Conservation (phyloP, 495 filamentous ascomycete genomes). For the Tuber aestivum region DNA sequence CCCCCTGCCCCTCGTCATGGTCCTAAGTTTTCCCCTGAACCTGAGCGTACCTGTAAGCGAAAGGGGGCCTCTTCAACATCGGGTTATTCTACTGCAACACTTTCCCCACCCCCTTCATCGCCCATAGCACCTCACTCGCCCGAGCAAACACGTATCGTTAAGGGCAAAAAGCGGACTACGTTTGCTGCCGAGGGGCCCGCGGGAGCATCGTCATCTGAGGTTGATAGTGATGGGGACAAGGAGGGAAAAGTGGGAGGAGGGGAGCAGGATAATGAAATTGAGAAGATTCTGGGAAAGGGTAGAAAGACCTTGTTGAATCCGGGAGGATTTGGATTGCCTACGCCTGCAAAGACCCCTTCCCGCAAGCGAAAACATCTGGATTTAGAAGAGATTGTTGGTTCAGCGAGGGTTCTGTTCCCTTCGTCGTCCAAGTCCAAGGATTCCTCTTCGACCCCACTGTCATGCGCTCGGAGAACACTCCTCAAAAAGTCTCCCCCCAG, state of each 20-base stretch:
- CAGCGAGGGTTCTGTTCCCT: slow-evolving; percentile 71
- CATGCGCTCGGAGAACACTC: slow-evolving; percentile 3
- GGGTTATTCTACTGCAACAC: slow-evolving; percentile 41
- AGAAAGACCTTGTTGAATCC: slow-evolving; percentile 26
- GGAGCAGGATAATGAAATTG: slow-evolving; percentile 18
- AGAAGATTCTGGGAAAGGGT: slow-evolving; percentile 31
- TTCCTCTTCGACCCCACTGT: not conserved
- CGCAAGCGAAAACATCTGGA: slow-evolving; percentile 53
- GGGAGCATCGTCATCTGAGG: slow-evolving; percentile 4
- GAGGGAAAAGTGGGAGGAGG: slow-evolving; percentile 17
- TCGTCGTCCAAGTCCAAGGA: slow-evolving; percentile 36
- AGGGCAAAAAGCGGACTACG: slow-evolving; percentile 53
- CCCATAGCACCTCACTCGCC: slow-evolving; percentile 45
- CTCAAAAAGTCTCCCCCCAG: slow-evolving; percentile 13
- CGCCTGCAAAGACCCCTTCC: slow-evolving; percentile 82
- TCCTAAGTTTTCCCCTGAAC: slow-evolving; percentile 38
- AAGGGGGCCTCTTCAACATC: slow-evolving; percentile 31
- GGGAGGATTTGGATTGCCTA: slow-evolving; percentile 62
- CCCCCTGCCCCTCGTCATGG: slow-evolving; percentile 40
- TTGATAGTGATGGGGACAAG: slow-evolving; percentile 24
- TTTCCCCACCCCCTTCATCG: slow-evolving; percentile 40
- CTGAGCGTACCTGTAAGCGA: slow-evolving; percentile 18
- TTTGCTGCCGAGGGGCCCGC: slow-evolving; percentile 57
- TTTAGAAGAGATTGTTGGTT: slow-evolving; percentile 54
- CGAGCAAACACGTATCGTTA: slow-evolving; percentile 49